A percentile compares a stretch with the other conserved stretches of the same genome.
Evolutionary conservation across 345 rosid genomes (phyloP).

Genomic region (Eutrema heterophyllum): DNA sequence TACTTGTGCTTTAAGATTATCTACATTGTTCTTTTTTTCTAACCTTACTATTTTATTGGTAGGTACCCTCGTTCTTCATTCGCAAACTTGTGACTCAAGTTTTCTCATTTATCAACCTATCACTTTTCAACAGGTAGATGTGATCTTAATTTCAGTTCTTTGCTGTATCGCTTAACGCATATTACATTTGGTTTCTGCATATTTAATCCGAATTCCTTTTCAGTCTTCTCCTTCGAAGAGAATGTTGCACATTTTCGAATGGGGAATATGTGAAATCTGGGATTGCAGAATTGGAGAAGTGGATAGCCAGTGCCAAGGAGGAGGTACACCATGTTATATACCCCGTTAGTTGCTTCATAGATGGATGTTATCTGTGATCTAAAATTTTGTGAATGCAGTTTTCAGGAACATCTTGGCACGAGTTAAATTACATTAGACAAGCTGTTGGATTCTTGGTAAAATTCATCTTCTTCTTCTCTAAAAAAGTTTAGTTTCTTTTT

Average conservation of each 20-base stretch:
- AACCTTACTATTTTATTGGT: constrained; percentile 22
- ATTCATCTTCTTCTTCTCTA: constrained; percentile 12
- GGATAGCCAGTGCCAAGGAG: constrained; percentile 74
- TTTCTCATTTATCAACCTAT: constrained; percentile 89
- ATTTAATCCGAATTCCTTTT: constrained; percentile 15
- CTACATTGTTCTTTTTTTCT: constrained; percentile 12
- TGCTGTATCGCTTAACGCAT: neutral
- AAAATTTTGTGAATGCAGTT: constrained; percentile 44
- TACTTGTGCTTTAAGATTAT: neutral
- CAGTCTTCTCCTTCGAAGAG: constrained; percentile 94
- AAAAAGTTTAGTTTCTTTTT: neutral
- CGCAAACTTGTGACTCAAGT: constrained; percentile 96
- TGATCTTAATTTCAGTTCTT: neutral
- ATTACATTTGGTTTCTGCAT: constrained; percentile 4
- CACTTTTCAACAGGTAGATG: constrained; percentile 89
- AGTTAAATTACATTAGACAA: constrained; percentile 89
- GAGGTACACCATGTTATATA: constrained; percentile 51
- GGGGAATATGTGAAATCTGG: constrained; percentile 98
- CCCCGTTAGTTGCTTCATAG: constrained; percentile 12
- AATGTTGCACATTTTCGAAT: constrained; percentile 97
- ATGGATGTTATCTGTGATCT: constrained; percentile 22
- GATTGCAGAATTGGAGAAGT: constrained; percentile 91
- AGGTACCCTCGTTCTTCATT: constrained; percentile 97
- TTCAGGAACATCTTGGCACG: constrained; percentile 99
- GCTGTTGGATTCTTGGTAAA: constrained; percentile 98